Conservation (phyloP, 2,329 filamentous ascomycete species). For the Erysiphe pulchra region DNA sequence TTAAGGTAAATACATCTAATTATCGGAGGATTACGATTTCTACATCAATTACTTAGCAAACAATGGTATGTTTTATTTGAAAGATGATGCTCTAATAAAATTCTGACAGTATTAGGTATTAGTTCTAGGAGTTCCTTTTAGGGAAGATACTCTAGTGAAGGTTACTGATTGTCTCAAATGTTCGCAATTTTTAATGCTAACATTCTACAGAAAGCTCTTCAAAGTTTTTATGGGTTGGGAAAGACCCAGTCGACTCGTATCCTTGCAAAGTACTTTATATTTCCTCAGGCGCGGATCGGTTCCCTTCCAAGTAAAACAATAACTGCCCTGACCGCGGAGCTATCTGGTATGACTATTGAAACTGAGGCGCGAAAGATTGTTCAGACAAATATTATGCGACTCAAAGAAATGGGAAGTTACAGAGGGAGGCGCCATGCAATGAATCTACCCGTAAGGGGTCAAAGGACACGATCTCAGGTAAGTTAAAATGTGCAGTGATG, state of each 20-base stretch:
- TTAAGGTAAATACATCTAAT: too few species aligned
- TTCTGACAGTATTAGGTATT: neutral
- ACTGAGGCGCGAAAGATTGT: constrained; percentile 59
- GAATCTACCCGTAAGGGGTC: constrained; percentile 72
- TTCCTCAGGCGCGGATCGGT: constrained; percentile 57
- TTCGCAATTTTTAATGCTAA: neutral
- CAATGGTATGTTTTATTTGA: neutral
- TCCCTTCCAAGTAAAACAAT: constrained; percentile 50
- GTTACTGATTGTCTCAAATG: neutral
- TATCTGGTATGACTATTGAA: constrained; percentile 83
- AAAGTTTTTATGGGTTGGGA: constrained; percentile 70
- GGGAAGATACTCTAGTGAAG: neutral
- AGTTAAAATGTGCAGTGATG: constrained; percentile 1
- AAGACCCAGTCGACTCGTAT: constrained; percentile 42
- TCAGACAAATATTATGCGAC: constrained; percentile 58
- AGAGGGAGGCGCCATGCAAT: constrained; percentile 79
- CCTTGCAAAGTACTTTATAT: constrained; percentile 73
- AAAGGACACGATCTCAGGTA: constrained; percentile 60
- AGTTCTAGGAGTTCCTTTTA: neutral
- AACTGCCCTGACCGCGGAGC: constrained; percentile 56
- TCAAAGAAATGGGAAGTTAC: constrained; percentile 81
- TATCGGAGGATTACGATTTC: too few species aligned
- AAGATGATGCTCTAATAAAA: neutral
- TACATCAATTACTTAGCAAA: too few species aligned
- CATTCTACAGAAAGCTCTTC: constrained; percentile 35